A percentile compares a stretch with the other conserved stretches of the same genome.
These are phyloP conservation scores for Claviceps arundinis DNA, from an alignment of 2,329 filamentous ascomycete genomes.

Conservation along the genomic window DNA sequence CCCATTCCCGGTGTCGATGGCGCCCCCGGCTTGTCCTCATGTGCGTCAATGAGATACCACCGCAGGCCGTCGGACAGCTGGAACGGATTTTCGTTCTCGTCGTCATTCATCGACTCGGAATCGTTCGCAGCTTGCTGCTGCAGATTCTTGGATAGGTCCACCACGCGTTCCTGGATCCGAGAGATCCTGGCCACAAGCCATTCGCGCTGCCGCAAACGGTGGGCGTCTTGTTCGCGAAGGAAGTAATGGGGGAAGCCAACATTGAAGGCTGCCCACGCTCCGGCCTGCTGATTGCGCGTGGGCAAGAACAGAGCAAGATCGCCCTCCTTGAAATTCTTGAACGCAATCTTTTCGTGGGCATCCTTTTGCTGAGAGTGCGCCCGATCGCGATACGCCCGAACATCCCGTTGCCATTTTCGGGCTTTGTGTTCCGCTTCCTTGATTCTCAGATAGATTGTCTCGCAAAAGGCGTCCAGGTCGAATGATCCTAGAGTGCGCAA, in stretches of 20 bases:
- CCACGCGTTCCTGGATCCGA: conserved; percentile 82
- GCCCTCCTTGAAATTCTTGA: conserved; percentile 89
- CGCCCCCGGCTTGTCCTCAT: conserved; percentile 82
- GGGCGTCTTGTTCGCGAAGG: conserved; percentile 79
- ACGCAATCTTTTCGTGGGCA: conserved; percentile 90
- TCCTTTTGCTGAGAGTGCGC: conserved; percentile 70
- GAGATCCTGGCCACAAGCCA: conserved; percentile 95
- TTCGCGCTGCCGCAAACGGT: conserved; percentile 60
- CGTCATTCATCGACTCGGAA: conserved; percentile 39
- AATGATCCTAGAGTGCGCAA: conserved; percentile 63
- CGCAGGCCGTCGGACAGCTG: conserved; percentile 87
- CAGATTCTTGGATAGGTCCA: conserved; percentile 76
- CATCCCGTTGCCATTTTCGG: conserved; percentile 85
- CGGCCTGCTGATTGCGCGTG: conserved; percentile 83
- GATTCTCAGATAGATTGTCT: conserved; percentile 75
- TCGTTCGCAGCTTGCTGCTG: conserved; percentile 28
- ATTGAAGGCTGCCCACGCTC: conserved; percentile 97
- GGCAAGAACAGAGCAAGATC: conserved; percentile 90
- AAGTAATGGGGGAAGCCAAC: conserved; percentile 96
- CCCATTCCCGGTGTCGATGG: conserved; percentile 86
- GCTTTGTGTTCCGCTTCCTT: conserved; percentile 90
- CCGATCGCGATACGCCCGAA: conserved; percentile 75
- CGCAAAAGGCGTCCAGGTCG: conserved; percentile 71
- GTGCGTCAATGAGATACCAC: conserved; percentile 91
- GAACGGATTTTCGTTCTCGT: conserved; percentile 92